Evolutionary conservation across 768 basidiomycete species (phyloP).

Genomic region (Naematelia aurantialba): DNA sequence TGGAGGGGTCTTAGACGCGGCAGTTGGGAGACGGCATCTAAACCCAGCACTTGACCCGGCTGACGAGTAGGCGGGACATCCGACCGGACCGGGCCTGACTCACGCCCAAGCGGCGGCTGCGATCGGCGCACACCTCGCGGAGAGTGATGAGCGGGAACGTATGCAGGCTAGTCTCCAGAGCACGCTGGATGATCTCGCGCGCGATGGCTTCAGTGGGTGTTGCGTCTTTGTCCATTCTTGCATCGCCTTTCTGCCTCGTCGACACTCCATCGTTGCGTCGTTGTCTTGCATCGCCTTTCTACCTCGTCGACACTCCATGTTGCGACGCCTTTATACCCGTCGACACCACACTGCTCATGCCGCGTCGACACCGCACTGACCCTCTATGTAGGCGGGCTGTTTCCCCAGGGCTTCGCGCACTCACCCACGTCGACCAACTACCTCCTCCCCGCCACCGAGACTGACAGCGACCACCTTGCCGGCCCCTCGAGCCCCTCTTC

Average conservation of each 20-base stretch:
- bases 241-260: not conserved
- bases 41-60: not conserved
- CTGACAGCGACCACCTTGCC: not conserved
- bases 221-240: not conserved
- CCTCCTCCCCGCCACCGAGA: slow-evolving; percentile 1
- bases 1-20: not conserved
- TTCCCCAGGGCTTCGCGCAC: slow-evolving; percentile 14
- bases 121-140: slow-evolving; percentile 27
- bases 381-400: slow-evolving; percentile 18
- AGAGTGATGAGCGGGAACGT: slow-evolving; percentile 27
- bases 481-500: not conserved
- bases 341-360: too few species aligned
- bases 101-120: slow-evolving; percentile 27
- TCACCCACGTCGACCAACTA: slow-evolving; percentile 1
- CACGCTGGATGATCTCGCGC: slow-evolving; percentile 28
- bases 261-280: not conserved
- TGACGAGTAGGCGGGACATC: slow-evolving; percentile 5
- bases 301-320: not conserved
- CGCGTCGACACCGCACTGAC: too few species aligned
- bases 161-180: slow-evolving; percentile 26
- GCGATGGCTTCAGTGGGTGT: slow-evolving; percentile 21
- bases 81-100: slow-evolving; percentile 11
- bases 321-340: not conserved
- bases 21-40: not conserved
- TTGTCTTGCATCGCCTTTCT: not conserved